phyloP scores from a whole-genome alignment of 1,284 basidiomycete genomes.

The Trametes sp. region DNA sequence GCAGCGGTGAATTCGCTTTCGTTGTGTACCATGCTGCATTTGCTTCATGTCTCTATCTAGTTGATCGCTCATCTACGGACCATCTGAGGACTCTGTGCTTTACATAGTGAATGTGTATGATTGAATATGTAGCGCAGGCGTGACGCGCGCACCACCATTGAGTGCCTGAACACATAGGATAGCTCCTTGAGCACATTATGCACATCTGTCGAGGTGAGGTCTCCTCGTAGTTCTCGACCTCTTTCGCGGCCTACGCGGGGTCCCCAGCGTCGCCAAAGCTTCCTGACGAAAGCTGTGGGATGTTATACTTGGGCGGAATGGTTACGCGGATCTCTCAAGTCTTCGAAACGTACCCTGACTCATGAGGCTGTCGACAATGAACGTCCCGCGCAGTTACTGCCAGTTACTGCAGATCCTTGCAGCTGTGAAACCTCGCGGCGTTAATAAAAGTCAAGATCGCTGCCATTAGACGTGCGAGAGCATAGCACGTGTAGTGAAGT shows the following conservation, averaged over 20 bases:
- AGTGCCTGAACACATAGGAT: too few relatives aligned
- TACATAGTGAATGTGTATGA: too few relatives aligned
- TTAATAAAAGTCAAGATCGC: not conserved
- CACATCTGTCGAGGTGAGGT: not conserved
- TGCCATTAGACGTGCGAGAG: too few relatives aligned
- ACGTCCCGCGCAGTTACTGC: too few relatives aligned
- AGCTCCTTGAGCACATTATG: not conserved
- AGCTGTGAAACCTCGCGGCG: too few relatives aligned
- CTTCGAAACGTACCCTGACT: too few relatives aligned
- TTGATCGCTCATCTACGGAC: not conserved
- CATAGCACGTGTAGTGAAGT: not conserved
- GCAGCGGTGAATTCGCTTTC: not conserved
- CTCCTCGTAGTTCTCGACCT: not conserved
- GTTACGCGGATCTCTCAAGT: slow-evolving; percentile 25
- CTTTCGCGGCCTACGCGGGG: slow-evolving; percentile 14
- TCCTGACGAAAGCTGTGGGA: not conserved
- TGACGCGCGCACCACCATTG: too few relatives aligned
- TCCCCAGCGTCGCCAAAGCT: not conserved
- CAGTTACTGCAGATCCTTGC: too few relatives aligned
- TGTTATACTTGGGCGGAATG: not conserved
- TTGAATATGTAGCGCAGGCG: too few relatives aligned
- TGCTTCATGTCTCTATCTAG: not conserved
- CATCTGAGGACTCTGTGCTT: not conserved
- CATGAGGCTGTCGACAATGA: too few relatives aligned
- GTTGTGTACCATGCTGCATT: not conserved